Base-by-base conservation (phyloP, 306 rosid species). In the Vigna reflexopilosa region DNA sequence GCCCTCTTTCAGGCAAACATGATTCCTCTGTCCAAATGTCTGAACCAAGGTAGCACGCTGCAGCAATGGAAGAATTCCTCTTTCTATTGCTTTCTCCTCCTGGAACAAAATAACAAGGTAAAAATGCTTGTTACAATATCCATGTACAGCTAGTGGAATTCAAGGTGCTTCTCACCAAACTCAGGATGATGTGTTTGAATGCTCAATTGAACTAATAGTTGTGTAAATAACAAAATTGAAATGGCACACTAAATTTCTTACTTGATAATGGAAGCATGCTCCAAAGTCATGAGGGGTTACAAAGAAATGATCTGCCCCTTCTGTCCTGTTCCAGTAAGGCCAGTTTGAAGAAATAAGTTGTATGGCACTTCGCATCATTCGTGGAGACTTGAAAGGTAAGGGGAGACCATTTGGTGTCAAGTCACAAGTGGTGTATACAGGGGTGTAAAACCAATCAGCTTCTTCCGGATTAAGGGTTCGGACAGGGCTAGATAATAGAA, bases 381-480 rank as follows among this genome's bases (percentile, higher is more conserved):
- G 73, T 0, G 99, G 99, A 4, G 99, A 95, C 81, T 95, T 95
- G 64, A 95, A 95, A 59, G 99, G 99, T 85, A 95, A 83, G 57
- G 99, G 99, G 56, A 95, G 98, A 67, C 99, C 99, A 85, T 81
- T 95, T 57, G 99, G 98, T 24, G 99, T 95, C 85, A 95, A 87
- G 85, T 95, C 99, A 77, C 99, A 95, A 61, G 99, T 95, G 65
- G 98, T 83, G 84, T 95, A 95, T 14, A 95, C 98, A 47, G 98
- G 99, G 82, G 98, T 95, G 51, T 93, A 95, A 84, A 95, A 95
- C 99, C 99, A 95, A 83, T 95, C 99, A 65, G 99, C 99, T 80
- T 95, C 99, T 83, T 91, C 94, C 1, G 99, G 98, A 83, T 93
- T 93, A 82, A 95, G 98, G 79, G 99, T 93, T 63, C 99, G 87